phyloP scores from a whole-genome alignment of 495 filamentous ascomycete genomes.

The Patellaria atrata region DNA sequence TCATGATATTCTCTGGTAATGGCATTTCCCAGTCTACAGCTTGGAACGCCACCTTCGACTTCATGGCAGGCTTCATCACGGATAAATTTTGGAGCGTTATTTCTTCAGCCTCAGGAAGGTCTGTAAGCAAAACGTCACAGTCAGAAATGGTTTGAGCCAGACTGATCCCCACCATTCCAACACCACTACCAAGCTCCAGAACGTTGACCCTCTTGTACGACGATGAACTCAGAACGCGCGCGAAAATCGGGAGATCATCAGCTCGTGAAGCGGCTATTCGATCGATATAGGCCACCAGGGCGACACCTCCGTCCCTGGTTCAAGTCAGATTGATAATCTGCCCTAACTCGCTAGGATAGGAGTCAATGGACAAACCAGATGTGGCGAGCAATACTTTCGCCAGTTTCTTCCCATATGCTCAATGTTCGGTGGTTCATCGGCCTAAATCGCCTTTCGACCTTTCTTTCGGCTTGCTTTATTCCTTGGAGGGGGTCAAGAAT shows the following conservation, averaged over 20 bases:
- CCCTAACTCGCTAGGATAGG: slow-evolving; percentile 1
- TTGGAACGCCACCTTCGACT: slow-evolving; percentile 37
- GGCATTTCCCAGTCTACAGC: slow-evolving; percentile 61
- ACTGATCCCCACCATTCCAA: slow-evolving; percentile 46
- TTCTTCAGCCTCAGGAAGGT: slow-evolving; percentile 63
- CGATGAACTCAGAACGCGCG: slow-evolving; percentile 13
- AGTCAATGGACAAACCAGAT: slow-evolving; percentile 52
- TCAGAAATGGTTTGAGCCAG: slow-evolving; percentile 44
- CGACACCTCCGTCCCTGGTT: slow-evolving; percentile 54
- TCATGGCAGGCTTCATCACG: slow-evolving; percentile 29
- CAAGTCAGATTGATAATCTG: slow-evolving; percentile 2
- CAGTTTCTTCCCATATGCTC: slow-evolving; percentile 73
- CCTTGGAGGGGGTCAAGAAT: slow-evolving; percentile 29
- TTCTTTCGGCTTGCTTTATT: slow-evolving; percentile 28
- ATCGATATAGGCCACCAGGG: slow-evolving; percentile 35
- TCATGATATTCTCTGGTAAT: slow-evolving; percentile 27
- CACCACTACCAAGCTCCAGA: slow-evolving; percentile 18
- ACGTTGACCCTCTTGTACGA: slow-evolving; percentile 18
- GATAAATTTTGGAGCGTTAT: slow-evolving; percentile 42
- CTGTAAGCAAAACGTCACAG: slow-evolving; percentile 57
- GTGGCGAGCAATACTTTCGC: slow-evolving; percentile 88
- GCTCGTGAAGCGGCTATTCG: slow-evolving; percentile 14
- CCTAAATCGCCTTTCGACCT: slow-evolving; percentile 40
- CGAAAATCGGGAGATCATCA: slow-evolving; percentile 14
- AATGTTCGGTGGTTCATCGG: slow-evolving; percentile 17